These are phyloP conservation scores for Petasospora rhodanensis DNA, from an alignment of 1,139 yeast species.

Conservation along the genomic window DNA sequence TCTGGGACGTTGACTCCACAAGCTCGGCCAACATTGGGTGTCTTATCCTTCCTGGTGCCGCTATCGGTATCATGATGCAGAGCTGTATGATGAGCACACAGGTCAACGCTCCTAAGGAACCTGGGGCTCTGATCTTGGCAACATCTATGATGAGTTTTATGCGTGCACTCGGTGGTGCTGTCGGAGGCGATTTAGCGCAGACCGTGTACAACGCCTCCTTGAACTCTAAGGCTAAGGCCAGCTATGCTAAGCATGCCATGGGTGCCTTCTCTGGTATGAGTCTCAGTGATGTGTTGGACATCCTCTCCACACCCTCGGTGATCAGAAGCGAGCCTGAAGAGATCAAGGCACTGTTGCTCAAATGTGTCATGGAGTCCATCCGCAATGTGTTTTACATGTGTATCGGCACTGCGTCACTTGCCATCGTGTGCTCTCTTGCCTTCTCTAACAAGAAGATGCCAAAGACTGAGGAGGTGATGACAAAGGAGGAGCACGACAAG, in stretches of 20 bases:
- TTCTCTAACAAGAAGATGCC: slow-evolving; percentile 41
- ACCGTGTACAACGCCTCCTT: slow-evolving; percentile 41
- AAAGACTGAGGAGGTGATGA: slow-evolving; percentile 10
- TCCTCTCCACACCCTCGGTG: slow-evolving; percentile 1
- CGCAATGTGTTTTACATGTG: slow-evolving; percentile 39
- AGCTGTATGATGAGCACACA: slow-evolving; percentile 51
- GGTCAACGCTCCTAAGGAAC: slow-evolving; percentile 46
- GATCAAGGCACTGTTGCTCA: slow-evolving; percentile 1
- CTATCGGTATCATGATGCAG: slow-evolving; percentile 53
- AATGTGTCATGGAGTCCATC: slow-evolving; percentile 34
- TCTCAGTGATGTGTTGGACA: neutral
- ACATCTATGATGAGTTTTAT: slow-evolving; percentile 45
- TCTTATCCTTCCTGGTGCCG: slow-evolving; percentile 51
- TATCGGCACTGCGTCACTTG: slow-evolving; percentile 33
- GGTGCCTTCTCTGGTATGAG: neutral
- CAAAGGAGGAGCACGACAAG: slow-evolving; percentile 14
- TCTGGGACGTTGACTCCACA: slow-evolving; percentile 37
- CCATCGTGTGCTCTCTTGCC: slow-evolving; percentile 31
- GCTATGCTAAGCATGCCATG: neutral
- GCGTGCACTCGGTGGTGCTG: slow-evolving; percentile 45
- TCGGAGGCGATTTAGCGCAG: slow-evolving; percentile 49
- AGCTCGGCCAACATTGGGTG: slow-evolving; percentile 45
- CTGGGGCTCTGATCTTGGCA: slow-evolving; percentile 47
- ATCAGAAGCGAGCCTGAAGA: slow-evolving; percentile 3
- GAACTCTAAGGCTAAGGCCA: slow-evolving; percentile 13